Evolutionary conservation across 148 eudicot species (phyloP), one percentile per base, ranked within the genome.

Genomic region (Rhododendron molle): DNA sequence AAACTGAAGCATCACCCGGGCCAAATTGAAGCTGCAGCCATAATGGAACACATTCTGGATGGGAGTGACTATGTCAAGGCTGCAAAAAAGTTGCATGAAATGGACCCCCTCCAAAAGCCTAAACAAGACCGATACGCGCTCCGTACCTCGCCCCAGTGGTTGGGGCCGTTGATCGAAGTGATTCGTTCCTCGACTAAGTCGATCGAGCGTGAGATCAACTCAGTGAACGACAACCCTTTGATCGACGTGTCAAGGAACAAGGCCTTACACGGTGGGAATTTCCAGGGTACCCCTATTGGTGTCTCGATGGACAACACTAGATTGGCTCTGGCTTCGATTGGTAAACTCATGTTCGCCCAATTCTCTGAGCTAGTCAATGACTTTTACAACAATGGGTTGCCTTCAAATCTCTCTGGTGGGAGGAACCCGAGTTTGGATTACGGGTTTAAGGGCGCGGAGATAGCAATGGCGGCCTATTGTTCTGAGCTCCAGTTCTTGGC

Each of bases 381-480:
- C 65, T 86, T 86, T 3, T 86, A 86, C 81, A 82, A 82, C 44
- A 86, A 86, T 44, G 86, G 89, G 56, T 73, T 87, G 81, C 86
- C 89, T 32, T 84, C 86, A 0, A 87, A 87, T 84, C 84, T 87
- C 50, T 87, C 89, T 7, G 89, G 86, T 4, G 89, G 89, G 20
- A 34, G 89, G 13, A 84, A 84, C 65, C 89, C 89, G 5, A 87
- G 89, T 81, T 46, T 87, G 86, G 89, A 87, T 80, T 87, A 87
- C 9, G 89, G 89, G 44, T 87, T 87, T 4, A 87, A 87, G 72
- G 89, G 89, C 32, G 86, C 89, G 2, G 89, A 87, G 34, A 84
- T 87, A 26, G 89, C 89, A n/a, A 87, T 87, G 89, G 89, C 89
- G 2, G 46, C 89, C 12, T 87, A 87, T 52, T 83, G 86, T 54